Conservation (phyloP, 768 basidiomycete species). For the Panus rudis region DNA sequence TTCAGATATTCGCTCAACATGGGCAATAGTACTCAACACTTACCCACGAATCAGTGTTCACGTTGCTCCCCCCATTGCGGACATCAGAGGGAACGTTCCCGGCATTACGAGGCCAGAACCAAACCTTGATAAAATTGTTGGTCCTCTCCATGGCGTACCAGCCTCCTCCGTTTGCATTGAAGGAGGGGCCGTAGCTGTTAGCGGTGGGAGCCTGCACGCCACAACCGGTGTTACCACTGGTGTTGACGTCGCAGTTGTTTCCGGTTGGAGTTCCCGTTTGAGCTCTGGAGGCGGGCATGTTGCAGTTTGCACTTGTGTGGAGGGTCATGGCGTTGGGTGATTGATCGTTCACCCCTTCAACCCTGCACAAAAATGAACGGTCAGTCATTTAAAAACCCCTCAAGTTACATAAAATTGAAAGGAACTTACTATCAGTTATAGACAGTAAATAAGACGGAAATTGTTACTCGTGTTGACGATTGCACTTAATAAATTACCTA, state of each 20-base stretch:
- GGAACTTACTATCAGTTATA: no score
- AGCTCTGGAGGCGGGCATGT: constrained; percentile 15
- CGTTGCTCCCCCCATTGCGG: constrained; percentile 27
- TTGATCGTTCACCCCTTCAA: constrained; percentile 22
- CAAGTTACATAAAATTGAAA: no score
- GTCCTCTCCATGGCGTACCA: constrained; percentile 64
- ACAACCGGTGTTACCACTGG: constrained; percentile 48
- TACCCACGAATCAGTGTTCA: constrained; percentile 52
- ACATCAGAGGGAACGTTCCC: constrained; percentile 41
- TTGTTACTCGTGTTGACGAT: not conserved
- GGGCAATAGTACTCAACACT: not conserved
- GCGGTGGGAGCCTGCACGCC: constrained; percentile 35
- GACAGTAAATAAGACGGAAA: no score
- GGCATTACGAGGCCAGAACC: constrained; percentile 59
- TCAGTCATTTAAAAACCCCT: no score
- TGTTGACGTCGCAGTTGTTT: constrained; percentile 44
- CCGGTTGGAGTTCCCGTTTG: constrained; percentile 23
- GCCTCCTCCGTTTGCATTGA: constrained; percentile 57
- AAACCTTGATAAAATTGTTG: constrained; percentile 50
- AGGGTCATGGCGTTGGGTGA: constrained; percentile 17
- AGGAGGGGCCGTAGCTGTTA: constrained; percentile 47
- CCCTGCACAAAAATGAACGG: constrained; percentile 9
- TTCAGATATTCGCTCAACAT: no score
- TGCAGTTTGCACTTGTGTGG: constrained; percentile 19
- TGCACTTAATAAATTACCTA: constrained; percentile 7